phyloP scores from a whole-genome alignment of 495 filamentous ascomycete species.

The Umbilicaria muhlenbergii region DNA sequence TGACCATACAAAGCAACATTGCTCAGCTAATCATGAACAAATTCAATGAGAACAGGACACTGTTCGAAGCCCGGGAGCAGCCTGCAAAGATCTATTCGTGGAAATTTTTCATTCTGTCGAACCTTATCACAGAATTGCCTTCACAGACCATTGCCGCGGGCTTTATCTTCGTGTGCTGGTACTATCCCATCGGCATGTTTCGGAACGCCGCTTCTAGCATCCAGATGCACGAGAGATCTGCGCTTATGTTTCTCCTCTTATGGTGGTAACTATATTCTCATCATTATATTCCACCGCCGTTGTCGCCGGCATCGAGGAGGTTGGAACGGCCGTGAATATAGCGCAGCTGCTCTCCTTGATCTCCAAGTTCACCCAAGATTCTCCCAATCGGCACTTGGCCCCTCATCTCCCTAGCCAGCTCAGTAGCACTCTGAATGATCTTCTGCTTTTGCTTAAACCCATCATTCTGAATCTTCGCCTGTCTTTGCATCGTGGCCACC shows the following conservation, averaged over 20 bases:
- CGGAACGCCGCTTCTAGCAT: conserved; percentile 30
- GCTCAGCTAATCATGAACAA: conserved; percentile 39
- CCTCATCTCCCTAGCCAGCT: too few species aligned
- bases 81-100: conserved; percentile 41
- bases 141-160: conserved; percentile 34
- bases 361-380: too few species aligned
- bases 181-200: conserved; percentile 31
- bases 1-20: conserved; percentile 32
- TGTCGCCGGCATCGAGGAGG: conserved; percentile 45
- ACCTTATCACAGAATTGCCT: conserved; percentile 36
- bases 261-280: conserved; percentile 40
- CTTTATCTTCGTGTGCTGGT: conserved; percentile 35
- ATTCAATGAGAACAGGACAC: conserved; percentile 34
- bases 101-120: conserved; percentile 33
- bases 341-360: conserved; percentile 46
- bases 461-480: too few species aligned
- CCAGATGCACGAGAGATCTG: conserved; percentile 33
- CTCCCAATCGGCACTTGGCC: too few species aligned
- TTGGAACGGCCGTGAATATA: conserved; percentile 45
- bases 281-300: conserved; percentile 51
- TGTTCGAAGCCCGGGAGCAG: conserved; percentile 38
- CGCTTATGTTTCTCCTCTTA: conserved; percentile 42
- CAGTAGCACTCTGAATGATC: too few species aligned
- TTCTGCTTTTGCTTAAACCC: too few species aligned
- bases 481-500: too few species aligned